Evolutionary conservation across 2,329 filamentous ascomycete species (phyloP).

Genomic region (Tolypocladium endophyticum): DNA sequence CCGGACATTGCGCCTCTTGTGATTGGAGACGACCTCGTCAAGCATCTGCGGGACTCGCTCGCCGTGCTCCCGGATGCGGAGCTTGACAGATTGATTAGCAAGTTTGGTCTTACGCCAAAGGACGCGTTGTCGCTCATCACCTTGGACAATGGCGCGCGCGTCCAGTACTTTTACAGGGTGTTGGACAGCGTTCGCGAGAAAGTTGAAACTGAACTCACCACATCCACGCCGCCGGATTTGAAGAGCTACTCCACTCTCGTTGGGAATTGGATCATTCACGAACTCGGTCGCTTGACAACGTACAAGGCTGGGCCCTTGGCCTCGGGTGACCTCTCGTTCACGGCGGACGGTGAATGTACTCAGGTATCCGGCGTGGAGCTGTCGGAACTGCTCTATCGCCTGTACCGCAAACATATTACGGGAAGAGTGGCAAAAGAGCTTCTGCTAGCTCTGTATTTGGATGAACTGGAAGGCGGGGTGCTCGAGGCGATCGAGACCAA

Average conservation of each 20-base stretch:
- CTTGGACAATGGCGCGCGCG: constrained; percentile 65
- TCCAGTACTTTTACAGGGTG: constrained; percentile 72
- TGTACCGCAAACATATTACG: constrained; percentile 39
- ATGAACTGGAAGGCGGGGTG: constrained; percentile 33
- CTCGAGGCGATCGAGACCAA: constrained; percentile 32
- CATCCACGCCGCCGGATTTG: constrained; percentile 12
- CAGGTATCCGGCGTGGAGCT: constrained; percentile 36
- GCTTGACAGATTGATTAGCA: constrained; percentile 47
- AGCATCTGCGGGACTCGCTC: constrained; percentile 50
- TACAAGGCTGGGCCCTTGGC: constrained; percentile 59
- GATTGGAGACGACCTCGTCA: constrained; percentile 60
- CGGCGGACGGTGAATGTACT: constrained; percentile 33
- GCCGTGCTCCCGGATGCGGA: constrained; percentile 65
- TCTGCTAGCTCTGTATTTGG: constrained; percentile 40
- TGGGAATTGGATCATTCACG: constrained; percentile 63
- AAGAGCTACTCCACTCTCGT: constrained; percentile 34
- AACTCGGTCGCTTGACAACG: constrained; percentile 58
- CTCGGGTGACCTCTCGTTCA: constrained; percentile 34
- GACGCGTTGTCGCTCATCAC: constrained; percentile 74
- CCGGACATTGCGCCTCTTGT: constrained; percentile 76
- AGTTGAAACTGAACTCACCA: constrained; percentile 11
- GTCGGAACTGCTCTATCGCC: constrained; percentile 38
- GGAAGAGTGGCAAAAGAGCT: constrained; percentile 48
- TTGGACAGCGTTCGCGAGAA: constrained; percentile 34
- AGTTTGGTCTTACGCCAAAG: constrained; percentile 63